Base-by-base conservation (phyloP, 352 stramenopile species). In the Plasmopara viticola region DNA sequence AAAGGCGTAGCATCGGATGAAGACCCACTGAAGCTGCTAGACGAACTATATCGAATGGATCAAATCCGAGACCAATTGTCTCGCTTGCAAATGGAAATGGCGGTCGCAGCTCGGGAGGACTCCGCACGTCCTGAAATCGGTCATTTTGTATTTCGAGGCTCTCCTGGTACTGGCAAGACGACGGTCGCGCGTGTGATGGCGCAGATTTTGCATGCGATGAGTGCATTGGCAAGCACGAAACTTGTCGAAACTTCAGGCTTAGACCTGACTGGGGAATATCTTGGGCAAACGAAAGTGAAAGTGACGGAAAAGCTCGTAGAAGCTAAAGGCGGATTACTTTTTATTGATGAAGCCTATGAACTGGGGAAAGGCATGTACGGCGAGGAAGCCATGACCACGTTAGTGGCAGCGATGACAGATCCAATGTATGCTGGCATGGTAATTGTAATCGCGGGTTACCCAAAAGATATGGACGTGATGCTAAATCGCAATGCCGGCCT, bases 271-370 rank as follows among this genome's bases (percentile, higher is more conserved):
- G 90, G 90, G 55, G 78, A 92, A 40, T 95, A 90, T 40, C 43
- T 97, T 38, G 88, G 87, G 5, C 84, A 95, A 10, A 97, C 92
- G 2, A 89, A 97, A 50, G 81, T 75, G 31, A 93, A 91, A 51
- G 94, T 95, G 2, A 75, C 77, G 17, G 71, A 81, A 13, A 82
- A 97, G 29, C 61, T 97, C 5, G 83, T 90, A 2, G 73, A 96
- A 53, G 93, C 92, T 0, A 78, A 83, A 15, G 95, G 93, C 10
- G 92, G 86, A 15, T 76, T 98, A 41, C 58, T 98, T 6, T 98
- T 98, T 51, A 85, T 97, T 34, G 84, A 97, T 62, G 93, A 98
- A 59, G 83, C 89, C 1, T 97, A 97, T 60, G 91, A 87, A 17
- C 55, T 97, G 6, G 79, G 92, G 2, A 93, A 94, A 73, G 85